phyloP scores from a whole-genome alignment of 2,329 filamentous ascomycete species.

The Scorias spongiosa region DNA sequence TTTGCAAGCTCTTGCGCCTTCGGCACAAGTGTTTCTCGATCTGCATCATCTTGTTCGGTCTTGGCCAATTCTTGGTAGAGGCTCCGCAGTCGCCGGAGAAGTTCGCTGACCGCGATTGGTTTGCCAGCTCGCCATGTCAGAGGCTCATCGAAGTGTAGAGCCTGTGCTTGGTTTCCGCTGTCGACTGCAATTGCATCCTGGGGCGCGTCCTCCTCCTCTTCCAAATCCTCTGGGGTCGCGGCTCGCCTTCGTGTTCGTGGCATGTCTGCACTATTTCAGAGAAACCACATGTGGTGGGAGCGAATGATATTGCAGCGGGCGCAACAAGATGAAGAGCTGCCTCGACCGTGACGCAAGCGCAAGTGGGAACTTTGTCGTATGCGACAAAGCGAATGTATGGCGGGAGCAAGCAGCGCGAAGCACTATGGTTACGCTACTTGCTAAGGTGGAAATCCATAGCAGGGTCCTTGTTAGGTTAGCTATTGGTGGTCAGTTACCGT shows the following conservation, averaged over 20 bases:
- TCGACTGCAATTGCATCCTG: constrained; percentile 7
- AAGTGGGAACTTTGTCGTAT: too few species aligned
- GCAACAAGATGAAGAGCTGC: too few species aligned
- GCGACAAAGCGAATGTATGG: too few species aligned
- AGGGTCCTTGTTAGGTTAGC: too few species aligned
- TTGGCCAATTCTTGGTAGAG: constrained; percentile 71
- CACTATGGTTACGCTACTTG: too few species aligned
- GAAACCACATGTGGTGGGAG: not conserved
- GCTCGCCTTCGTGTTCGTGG: constrained; percentile 7
- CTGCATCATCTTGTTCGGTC: constrained; percentile 73
- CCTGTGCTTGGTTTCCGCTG: constrained; percentile 4
- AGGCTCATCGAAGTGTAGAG: constrained; percentile 66
- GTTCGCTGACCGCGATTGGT: constrained; percentile 67
- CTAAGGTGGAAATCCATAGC: too few species aligned
- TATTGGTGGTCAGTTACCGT: too few species aligned
- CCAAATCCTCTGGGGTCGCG: constrained; percentile 5
- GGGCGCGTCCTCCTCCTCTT: constrained; percentile 7
- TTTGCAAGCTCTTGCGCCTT: constrained; percentile 76
- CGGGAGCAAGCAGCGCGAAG: too few species aligned
- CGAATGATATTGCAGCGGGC: too few species aligned
- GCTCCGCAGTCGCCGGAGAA: constrained; percentile 65
- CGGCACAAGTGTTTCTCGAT: constrained; percentile 66
- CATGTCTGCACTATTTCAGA: constrained; percentile 1
- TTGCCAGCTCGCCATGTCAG: constrained; percentile 86
- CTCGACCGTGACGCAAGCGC: too few species aligned